Evolutionary conservation across 2,329 filamentous ascomycete genomes (phyloP).

Genomic region (Arthroderma sp.): DNA sequence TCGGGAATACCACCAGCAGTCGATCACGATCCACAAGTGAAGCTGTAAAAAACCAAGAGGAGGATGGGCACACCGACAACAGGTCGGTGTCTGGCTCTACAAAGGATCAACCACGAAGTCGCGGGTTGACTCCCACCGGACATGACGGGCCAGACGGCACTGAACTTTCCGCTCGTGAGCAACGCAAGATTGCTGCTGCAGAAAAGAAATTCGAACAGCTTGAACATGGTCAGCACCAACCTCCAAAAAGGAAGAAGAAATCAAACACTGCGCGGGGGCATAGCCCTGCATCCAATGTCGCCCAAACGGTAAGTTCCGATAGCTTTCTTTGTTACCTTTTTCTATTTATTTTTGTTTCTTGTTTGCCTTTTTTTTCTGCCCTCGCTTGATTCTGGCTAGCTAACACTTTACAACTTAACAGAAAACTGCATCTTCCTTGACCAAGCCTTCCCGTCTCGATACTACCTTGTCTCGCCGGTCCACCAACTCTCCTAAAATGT

Average conservation of each 20-base stretch:
- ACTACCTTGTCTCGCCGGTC: slow-evolving; percentile 17
- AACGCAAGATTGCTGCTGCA: slow-evolving; percentile 48
- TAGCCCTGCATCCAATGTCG: neutral
- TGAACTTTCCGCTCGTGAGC: slow-evolving; percentile 48
- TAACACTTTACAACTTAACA: neutral
- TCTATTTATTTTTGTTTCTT: neutral
- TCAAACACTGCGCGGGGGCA: slow-evolving; percentile 27
- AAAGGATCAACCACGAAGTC: slow-evolving; percentile 43
- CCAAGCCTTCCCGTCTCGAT: slow-evolving; percentile 15
- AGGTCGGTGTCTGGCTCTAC: slow-evolving; percentile 45
- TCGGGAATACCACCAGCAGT: slow-evolving; percentile 40
- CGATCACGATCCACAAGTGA: slow-evolving; percentile 48
- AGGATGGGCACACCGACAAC: slow-evolving; percentile 44
- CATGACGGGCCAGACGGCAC: slow-evolving; percentile 32
- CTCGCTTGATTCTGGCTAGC: neutral
- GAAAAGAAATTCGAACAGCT: slow-evolving; percentile 50
- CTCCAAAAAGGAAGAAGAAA: slow-evolving; percentile 46
- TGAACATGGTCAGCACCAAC: slow-evolving; percentile 42
- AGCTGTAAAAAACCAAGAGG: slow-evolving; percentile 36
- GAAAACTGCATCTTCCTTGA: slow-evolving; percentile 1
- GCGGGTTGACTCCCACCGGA: slow-evolving; percentile 47
- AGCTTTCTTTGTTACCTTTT: neutral
- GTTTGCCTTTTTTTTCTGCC: too few relatives aligned
- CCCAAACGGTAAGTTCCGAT: neutral
- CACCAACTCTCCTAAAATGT: slow-evolving; percentile 23